These are phyloP conservation scores for Climacium dendroides DNA, from an alignment of 225 moss, liverwort and hornwort species.

Conservation along the genomic window DNA sequence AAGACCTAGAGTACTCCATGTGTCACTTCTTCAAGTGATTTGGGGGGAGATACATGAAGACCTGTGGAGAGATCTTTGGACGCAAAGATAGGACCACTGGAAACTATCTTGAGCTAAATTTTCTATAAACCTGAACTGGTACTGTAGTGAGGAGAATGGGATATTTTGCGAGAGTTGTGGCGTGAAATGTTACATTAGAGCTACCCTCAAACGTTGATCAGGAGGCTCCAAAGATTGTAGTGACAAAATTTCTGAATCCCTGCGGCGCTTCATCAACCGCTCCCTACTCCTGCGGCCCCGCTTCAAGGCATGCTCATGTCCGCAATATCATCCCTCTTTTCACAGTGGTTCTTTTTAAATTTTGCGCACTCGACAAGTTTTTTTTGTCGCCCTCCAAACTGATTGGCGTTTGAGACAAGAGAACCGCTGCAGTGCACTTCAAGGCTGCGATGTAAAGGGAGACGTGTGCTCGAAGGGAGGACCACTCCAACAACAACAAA, in stretches of 20 bases:
- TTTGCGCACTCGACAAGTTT: neutral
- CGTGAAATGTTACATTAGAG: neutral
- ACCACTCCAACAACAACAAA: too few relatives aligned
- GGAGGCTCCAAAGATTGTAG: neutral
- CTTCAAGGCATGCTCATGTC: too few relatives aligned
- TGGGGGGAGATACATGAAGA: too few relatives aligned
- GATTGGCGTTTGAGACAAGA: neutral
- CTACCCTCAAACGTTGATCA: neutral
- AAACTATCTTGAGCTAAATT: neutral
- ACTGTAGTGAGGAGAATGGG: too few relatives aligned
- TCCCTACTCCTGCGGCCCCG: fast-evolving
- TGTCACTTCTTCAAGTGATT: neutral
- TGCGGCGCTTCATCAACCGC: neutral
- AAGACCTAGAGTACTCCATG: neutral
- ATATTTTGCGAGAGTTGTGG: neutral
- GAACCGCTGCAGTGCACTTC: fast-evolving
- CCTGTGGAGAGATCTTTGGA: neutral
- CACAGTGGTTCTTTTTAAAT: neutral
- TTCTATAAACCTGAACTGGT: too few relatives aligned
- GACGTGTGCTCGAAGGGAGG: fast-evolving
- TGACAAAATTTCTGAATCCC: neutral
- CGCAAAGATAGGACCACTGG: neutral
- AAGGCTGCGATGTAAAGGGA: fast-evolving
- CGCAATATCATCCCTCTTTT: neutral
- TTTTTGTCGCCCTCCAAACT: neutral